A percentile compares a stretch with the other conserved stretches of the same genome.
Conservation (phyloP, 352 stramenopile genomes). For the Thalassiosira pacifica region DNA sequence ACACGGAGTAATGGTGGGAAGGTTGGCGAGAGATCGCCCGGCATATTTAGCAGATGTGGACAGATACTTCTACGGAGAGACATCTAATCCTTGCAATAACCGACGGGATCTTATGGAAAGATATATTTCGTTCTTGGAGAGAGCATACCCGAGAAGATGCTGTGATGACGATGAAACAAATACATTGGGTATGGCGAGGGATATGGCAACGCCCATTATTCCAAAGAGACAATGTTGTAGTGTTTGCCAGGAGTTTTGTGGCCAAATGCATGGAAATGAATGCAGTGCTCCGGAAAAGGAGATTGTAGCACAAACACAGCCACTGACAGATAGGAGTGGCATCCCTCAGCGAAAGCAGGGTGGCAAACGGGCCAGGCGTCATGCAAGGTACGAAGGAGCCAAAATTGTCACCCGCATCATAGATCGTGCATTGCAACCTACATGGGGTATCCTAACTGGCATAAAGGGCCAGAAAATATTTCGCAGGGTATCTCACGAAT, state of each 20-base stretch:
- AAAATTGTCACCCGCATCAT: constrained; percentile 81
- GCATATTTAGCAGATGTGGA: constrained; percentile 77
- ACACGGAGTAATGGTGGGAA: constrained; percentile 76
- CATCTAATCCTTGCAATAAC: constrained; percentile 79
- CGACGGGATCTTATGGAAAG: constrained; percentile 72
- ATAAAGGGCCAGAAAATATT: constrained; percentile 56
- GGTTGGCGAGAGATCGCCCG: constrained; percentile 78
- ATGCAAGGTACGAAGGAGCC: constrained; percentile 42
- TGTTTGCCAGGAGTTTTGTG: constrained; percentile 44
- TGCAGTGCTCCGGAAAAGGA: constrained; percentile 6
- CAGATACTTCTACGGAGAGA: constrained; percentile 81
- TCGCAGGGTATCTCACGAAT: constrained; percentile 60
- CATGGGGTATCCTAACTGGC: constrained; percentile 72
- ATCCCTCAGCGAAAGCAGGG: constrained; percentile 27
- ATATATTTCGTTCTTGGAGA: constrained; percentile 78
- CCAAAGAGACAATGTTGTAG: constrained; percentile 22
- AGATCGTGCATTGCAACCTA: constrained; percentile 69
- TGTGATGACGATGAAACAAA: constrained; percentile 73
- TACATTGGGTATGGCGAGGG: constrained; percentile 57
- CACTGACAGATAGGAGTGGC: too few species aligned
- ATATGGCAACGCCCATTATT: constrained; percentile 51
- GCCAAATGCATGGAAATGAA: constrained; percentile 15
- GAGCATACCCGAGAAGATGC: constrained; percentile 77
- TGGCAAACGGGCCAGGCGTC: constrained; percentile 48
- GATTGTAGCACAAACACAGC: too few species aligned